Evolutionary conservation across 2,329 filamentous ascomycete genomes (phyloP).

Genomic region (Teratosphaeria viscida): DNA sequence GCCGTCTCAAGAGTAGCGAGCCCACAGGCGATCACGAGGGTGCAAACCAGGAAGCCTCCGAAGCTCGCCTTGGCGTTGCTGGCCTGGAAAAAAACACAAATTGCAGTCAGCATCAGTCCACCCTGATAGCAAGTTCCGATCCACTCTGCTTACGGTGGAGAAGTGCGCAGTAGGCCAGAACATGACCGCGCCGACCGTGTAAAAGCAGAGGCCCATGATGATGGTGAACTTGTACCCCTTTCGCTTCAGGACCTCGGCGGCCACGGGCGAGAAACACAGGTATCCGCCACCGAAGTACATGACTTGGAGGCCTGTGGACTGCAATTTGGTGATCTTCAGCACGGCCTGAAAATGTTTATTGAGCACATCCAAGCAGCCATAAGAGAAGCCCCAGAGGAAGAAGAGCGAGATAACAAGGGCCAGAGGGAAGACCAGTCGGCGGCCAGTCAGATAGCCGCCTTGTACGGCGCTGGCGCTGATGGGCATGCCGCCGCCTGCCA

Average conservation of each 20-base stretch:
- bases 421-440: conserved; percentile 40
- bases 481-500: conserved; percentile 35
- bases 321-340: conserved; percentile 29
- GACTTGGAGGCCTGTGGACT: conserved; percentile 34
- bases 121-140: too few relatives aligned
- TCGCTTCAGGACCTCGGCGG: conserved; percentile 33
- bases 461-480: conserved; percentile 27
- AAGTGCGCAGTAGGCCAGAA: conserved; percentile 31
- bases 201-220: conserved; percentile 29
- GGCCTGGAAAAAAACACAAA: too few relatives aligned
- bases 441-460: conserved; percentile 34
- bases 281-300: conserved; percentile 35
- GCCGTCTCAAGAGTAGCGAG: conserved; percentile 30
- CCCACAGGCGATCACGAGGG: conserved; percentile 30
- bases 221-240: conserved; percentile 38
- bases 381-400: conserved; percentile 34
- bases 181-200: conserved; percentile 28
- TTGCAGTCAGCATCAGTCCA: too few relatives aligned
- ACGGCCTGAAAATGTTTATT: conserved; percentile 14
- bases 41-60: conserved; percentile 30
- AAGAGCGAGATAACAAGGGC: conserved; percentile 37
- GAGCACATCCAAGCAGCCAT: conserved; percentile 18
- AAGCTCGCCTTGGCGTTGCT: conserved; percentile 23
- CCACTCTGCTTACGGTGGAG: conserved; percentile 8
- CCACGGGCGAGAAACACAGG: conserved; percentile 32